These are phyloP conservation scores for Tritrichomonas musculus DNA, from an alignment of 208 protist genomes.

Conservation along the genomic window DNA sequence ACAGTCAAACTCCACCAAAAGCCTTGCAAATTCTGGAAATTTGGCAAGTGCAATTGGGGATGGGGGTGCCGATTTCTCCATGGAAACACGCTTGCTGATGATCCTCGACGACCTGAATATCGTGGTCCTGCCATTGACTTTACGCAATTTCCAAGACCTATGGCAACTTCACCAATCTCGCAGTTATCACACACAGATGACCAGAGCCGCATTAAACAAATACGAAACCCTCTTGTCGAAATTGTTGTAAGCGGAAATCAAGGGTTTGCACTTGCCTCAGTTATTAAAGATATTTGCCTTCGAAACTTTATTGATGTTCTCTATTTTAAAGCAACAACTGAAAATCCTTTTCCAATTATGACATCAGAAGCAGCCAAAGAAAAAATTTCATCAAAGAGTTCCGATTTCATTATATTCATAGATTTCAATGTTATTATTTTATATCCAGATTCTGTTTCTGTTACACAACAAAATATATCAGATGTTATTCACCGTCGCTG, in stretches of 20 bases:
- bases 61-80: slow-evolving; percentile 6
- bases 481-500: neutral
- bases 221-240: neutral
- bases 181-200: neutral
- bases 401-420: neutral
- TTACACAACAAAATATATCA: neutral
- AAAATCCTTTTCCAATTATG: neutral
- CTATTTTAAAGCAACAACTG: neutral
- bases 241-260: neutral
- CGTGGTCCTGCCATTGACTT: neutral
- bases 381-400: neutral
- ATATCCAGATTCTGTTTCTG: neutral
- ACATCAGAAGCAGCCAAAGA: neutral
- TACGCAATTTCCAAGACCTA: neutral
- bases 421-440: neutral
- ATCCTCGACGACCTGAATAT: slow-evolving; percentile 7
- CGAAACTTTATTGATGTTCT: neutral
- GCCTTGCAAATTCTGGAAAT: slow-evolving; percentile 19
- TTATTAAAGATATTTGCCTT: neutral
- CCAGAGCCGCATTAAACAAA: neutral
- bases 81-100: neutral
- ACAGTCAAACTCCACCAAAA: neutral
- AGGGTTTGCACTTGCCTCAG: neutral
- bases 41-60: slow-evolving; percentile 20
- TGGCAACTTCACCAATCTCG: neutral